Conservation (phyloP, 106 monocot genomes). For the Platanthera guangdongensis region DNA sequence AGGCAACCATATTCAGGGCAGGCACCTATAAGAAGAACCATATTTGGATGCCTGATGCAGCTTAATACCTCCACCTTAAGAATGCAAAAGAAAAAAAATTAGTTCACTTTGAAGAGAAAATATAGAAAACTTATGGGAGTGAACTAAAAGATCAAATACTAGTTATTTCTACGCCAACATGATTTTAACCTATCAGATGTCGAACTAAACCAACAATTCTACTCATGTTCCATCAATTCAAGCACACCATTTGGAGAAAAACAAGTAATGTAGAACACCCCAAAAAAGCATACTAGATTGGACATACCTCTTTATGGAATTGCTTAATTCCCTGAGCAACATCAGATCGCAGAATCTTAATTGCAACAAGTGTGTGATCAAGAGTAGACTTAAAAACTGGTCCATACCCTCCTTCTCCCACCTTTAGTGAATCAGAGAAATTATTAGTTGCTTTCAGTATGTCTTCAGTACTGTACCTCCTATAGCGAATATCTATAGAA, state of each 20-base stretch:
- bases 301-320: constrained; percentile 65
- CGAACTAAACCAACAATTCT: no score
- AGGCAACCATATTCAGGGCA: constrained; percentile 69
- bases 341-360: constrained; percentile 68
- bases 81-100: not conserved
- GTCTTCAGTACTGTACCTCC: constrained; percentile 41
- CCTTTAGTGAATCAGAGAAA: constrained; percentile 33
- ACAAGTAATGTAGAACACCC: not conserved
- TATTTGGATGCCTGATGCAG: constrained; percentile 58
- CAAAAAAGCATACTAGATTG: not conserved
- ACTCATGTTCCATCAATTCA: no score
- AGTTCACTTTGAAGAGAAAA: not conserved
- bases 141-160: no score
- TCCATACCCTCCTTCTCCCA: constrained; percentile 80
- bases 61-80: constrained; percentile 52
- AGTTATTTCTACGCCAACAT: no score
- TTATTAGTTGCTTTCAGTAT: constrained; percentile 40
- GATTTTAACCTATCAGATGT: no score
- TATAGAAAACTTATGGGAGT: no score
- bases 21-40: constrained; percentile 64
- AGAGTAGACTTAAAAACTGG: constrained; percentile 63
- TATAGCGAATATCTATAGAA: constrained; percentile 14
- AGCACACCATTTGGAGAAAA: no score
- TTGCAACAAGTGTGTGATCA: constrained; percentile 62
- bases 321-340: constrained; percentile 62